Evolutionary conservation across 495 filamentous ascomycete genomes (phyloP).

Genomic region (Podospora pseudoanserina): DNA sequence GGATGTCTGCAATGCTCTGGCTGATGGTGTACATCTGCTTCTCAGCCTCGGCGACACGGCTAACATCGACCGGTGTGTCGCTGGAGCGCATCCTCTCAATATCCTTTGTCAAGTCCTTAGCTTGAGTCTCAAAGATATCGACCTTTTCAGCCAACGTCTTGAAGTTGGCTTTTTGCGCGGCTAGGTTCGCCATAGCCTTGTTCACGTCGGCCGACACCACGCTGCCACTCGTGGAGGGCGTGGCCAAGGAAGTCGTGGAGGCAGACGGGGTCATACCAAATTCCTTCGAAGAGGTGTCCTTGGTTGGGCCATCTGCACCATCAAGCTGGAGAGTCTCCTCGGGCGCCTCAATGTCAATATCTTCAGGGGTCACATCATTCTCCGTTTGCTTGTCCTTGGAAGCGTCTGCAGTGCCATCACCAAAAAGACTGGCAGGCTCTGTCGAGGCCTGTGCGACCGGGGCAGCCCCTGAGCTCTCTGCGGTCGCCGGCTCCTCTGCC

Average conservation of each 20-base stretch:
- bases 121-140: constrained; percentile 18
- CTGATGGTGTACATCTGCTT: constrained; percentile 15
- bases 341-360: constrained; percentile 47
- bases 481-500: not conserved
- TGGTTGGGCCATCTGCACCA: constrained; percentile 13
- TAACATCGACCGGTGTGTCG: constrained; percentile 5
- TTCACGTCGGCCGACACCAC: constrained; percentile 1
- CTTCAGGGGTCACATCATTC: constrained; percentile 38
- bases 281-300: constrained; percentile 12
- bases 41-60: constrained; percentile 18
- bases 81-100: constrained; percentile 18
- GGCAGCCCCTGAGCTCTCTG: constrained; percentile 1
- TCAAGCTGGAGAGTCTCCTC: constrained; percentile 35
- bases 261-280: constrained; percentile 7
- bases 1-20: constrained; percentile 22
- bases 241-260: constrained; percentile 1
- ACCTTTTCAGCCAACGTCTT: constrained; percentile 26
- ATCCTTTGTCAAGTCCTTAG: constrained; percentile 19
- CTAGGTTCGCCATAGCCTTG: constrained; percentile 15
- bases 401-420: constrained; percentile 14
- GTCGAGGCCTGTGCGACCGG: constrained; percentile 10
- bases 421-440: constrained; percentile 21
- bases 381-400: constrained; percentile 26
- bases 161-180: constrained; percentile 23
- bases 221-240: constrained; percentile 6